Conservation (phyloP, 225 moss, liverwort and hornwort genomes). For the Sphagnum tenellum region DNA sequence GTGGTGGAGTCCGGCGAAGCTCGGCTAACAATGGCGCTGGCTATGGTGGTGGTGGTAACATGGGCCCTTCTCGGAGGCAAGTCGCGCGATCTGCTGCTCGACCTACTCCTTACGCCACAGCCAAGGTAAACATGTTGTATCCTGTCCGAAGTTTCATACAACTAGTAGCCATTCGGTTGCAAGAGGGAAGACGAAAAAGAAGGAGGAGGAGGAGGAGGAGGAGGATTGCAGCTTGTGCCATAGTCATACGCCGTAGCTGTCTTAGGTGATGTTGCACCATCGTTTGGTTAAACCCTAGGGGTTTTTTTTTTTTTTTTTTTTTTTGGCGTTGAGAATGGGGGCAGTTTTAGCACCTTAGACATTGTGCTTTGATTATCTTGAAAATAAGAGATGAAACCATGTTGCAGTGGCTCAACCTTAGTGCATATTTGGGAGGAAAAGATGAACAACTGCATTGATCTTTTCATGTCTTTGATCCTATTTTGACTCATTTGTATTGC, state of each 20-base stretch:
- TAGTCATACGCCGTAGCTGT: slow-evolving; percentile 28
- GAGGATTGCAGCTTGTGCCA: slow-evolving; percentile 7
- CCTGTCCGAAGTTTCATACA: too few relatives aligned
- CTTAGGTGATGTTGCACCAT: slow-evolving; percentile 31
- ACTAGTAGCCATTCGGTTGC: too few relatives aligned
- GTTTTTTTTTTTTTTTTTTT: too few relatives aligned
- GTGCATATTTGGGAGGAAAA: too few relatives aligned
- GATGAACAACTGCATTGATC: too few relatives aligned
- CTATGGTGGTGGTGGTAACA: slow-evolving; percentile 42
- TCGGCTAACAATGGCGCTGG: slow-evolving; percentile 20
- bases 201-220: neutral
- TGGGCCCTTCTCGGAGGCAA: slow-evolving; percentile 58
- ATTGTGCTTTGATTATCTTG: neutral
- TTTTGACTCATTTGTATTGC: too few relatives aligned
- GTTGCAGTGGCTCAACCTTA: slow-evolving; percentile 4
- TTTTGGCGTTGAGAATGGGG: slow-evolving; percentile 5
- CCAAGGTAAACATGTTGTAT: slow-evolving; percentile 60
- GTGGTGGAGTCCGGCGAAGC: slow-evolving; percentile 34
- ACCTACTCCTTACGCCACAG: slow-evolving; percentile 64
- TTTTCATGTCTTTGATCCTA: too few relatives aligned
- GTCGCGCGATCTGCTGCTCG: slow-evolving; percentile 62
- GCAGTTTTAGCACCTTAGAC: neutral
- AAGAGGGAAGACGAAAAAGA: slow-evolving; percentile 8
- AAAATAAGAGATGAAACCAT: neutral
- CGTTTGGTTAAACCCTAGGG: slow-evolving; percentile 15